Base-by-base conservation (phyloP, 1,284 basidiomycete genomes). In the Sporisorium iseilematis-ciliati region DNA sequence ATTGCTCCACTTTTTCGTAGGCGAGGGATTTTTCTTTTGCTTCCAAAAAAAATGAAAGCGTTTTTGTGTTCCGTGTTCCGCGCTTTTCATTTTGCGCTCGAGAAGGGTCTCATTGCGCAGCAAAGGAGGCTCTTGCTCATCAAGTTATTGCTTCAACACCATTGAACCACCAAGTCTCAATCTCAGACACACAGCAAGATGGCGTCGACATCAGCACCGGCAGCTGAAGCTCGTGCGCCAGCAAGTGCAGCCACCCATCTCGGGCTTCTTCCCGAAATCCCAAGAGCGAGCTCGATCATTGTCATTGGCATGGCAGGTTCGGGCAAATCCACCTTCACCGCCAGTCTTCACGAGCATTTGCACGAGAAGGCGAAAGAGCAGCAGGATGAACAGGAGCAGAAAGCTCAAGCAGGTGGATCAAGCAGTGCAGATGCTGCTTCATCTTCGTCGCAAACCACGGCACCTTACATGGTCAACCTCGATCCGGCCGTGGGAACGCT, bases 301-400 rank as follows among this genome's bases (percentile, higher is more conserved):
- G 78, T 84, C 48, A 82, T 86, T 50, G 95, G 95, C 20, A 95
- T 95, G 93, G 93, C 93, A 0, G 93, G 93, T 8, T 93, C 93
- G 10, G 94, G 97, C 75, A 98, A 99, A 87, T 97, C 96, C 4
- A 98, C 97, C 1, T 93, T 99, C 85, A 93, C 98, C 31, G 93
- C 78, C 12, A 70, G 68, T 48, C 70, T 84, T 11, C 69, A 79
- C 21, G 58, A 68, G 12, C 73, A 81, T 45, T 65, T 78, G 3
- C 71, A 70, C 41, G 72, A 75, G 42, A 66, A 54, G 57, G 53
- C 59, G 7, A 61, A 65, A 26, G 59, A 65, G 12, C 71, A 59
- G 25, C 60, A 75, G 21, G 67, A 75, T 20, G 48, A 53, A 18
- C 48, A 46, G 42, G 48, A 59, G 16, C 56, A 66, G 12, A n/a